Conservation (phyloP, 2,329 filamentous ascomycete genomes). For the Huntiella moniliformis region DNA sequence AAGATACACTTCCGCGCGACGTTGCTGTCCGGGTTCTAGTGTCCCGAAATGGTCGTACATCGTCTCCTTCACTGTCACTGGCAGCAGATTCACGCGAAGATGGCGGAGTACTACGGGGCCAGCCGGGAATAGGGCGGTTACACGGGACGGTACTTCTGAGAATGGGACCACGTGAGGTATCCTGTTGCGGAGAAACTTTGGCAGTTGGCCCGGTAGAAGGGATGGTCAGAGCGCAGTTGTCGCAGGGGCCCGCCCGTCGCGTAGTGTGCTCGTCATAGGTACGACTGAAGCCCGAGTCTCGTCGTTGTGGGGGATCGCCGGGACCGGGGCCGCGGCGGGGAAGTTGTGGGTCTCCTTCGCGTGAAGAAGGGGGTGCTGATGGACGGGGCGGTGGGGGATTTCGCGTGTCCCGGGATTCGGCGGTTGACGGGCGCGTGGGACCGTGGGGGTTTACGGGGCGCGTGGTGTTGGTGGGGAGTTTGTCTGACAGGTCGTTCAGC, state of each 20-base stretch:
- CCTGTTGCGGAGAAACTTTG: conserved; percentile 8
- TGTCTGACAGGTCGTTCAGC: neutral
- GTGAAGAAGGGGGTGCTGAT: conserved; percentile 19
- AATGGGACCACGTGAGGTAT: conserved; percentile 32
- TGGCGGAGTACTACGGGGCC: conserved; percentile 27
- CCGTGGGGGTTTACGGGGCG: conserved; percentile 6
- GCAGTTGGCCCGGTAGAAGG: conserved; percentile 25
- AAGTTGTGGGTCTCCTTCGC: conserved; percentile 36
- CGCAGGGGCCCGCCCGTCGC: conserved; percentile 43
- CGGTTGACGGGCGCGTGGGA: neutral
- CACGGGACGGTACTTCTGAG: conserved; percentile 42
- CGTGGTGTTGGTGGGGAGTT: neutral
- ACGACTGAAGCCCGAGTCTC: conserved; percentile 40
- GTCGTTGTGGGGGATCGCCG: conserved; percentile 22
- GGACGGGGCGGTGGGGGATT: conserved; percentile 25
- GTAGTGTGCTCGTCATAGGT: conserved; percentile 49
- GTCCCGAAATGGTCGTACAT: conserved; percentile 21
- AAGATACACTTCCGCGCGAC: conserved; percentile 28
- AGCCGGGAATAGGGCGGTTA: conserved; percentile 33
- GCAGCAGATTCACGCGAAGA: conserved; percentile 30
- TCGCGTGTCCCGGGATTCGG: conserved; percentile 14
- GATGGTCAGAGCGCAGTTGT: conserved; percentile 49
- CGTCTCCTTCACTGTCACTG: conserved; percentile 34
- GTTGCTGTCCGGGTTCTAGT: conserved; percentile 24
- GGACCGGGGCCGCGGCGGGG: conserved; percentile 29